A percentile compares a stretch with the other conserved stretches of the same genome.
These are phyloP conservation scores for Saccharomyces pastorianus DNA, from an alignment of 1,139 yeast genomes.

Conservation along the genomic window DNA sequence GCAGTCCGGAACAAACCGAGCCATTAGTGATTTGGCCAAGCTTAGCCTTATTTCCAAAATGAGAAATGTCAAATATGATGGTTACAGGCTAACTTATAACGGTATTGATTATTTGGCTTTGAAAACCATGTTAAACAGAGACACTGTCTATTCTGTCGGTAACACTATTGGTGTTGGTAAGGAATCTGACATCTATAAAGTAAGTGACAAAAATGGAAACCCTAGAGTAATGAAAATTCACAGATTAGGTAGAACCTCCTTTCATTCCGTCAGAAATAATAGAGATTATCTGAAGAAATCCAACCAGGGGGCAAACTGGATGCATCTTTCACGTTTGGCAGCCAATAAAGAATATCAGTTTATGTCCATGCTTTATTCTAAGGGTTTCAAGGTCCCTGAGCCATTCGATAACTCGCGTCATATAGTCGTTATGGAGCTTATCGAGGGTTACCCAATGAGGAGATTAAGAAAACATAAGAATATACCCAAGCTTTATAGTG, in stretches of 20 bases:
- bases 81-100: slow-evolving; percentile 76
- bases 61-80: slow-evolving; percentile 86
- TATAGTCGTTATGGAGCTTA: slow-evolving; percentile 84
- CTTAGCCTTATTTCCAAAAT: slow-evolving; percentile 66
- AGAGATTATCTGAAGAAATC: slow-evolving; percentile 74
- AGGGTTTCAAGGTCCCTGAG: slow-evolving; percentile 78
- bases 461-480: slow-evolving; percentile 62
- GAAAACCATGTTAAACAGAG: slow-evolving; percentile 68
- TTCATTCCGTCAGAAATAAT: slow-evolving; percentile 83
- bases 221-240: slow-evolving; percentile 79
- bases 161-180: slow-evolving; percentile 93
- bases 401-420: slow-evolving; percentile 91
- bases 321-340: slow-evolving; percentile 81
- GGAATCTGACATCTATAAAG: slow-evolving; percentile 92
- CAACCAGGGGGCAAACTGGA: slow-evolving; percentile 65
- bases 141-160: slow-evolving; percentile 71
- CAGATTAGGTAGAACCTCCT: slow-evolving; percentile 87
- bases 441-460: slow-evolving; percentile 85
- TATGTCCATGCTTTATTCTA: slow-evolving; percentile 63
- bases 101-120: slow-evolving; percentile 92
- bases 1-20: slow-evolving; percentile 65
- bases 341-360: slow-evolving; percentile 89
- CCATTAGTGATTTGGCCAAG: slow-evolving; percentile 82
- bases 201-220: slow-evolving; percentile 57
- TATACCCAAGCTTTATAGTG: slow-evolving; percentile 64